phyloP scores from a whole-genome alignment of 2,329 filamentous ascomycete genomes.

The Colletotrichum sp. region DNA sequence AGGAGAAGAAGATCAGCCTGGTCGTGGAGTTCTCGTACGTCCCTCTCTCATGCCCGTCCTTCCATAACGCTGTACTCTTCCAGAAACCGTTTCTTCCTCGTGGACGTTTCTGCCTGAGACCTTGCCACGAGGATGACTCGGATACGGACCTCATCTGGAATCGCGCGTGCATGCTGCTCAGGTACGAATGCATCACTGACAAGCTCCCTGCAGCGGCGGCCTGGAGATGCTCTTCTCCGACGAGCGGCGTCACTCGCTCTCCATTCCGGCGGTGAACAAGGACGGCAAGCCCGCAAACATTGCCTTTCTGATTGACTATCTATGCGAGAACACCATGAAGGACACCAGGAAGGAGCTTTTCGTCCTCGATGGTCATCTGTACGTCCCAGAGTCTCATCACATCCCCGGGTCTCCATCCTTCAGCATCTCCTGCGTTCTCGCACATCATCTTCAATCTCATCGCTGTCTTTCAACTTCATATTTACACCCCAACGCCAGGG shows the following conservation, averaged over 20 bases:
- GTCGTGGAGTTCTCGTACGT: slow-evolving; percentile 74
- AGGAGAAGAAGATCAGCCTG: slow-evolving; percentile 54
- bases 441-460: not conserved
- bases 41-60: not conserved
- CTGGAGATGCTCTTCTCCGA: slow-evolving; percentile 94
- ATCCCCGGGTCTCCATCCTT: slow-evolving; percentile 16
- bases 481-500: slow-evolving; percentile 12
- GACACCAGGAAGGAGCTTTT: slow-evolving; percentile 89
- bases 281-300: slow-evolving; percentile 70
- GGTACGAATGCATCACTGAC: slow-evolving; percentile 7
- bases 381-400: slow-evolving; percentile 46
- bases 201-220: slow-evolving; percentile 68
- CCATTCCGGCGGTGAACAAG: slow-evolving; percentile 67
- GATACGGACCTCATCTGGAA: not conserved
- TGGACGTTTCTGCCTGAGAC: not conserved
- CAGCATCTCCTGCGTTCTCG: not conserved
- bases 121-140: not conserved
- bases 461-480: slow-evolving; percentile 7
- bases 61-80: not conserved
- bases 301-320: slow-evolving; percentile 76
- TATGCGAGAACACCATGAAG: slow-evolving; percentile 84
- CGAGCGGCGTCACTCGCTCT: slow-evolving; percentile 73
- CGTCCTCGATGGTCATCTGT: slow-evolving; percentile 87
- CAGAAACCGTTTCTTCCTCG: not conserved
- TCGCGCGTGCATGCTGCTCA: not conserved